These are phyloP conservation scores for Rhododendron griersonianum DNA, from an alignment of 148 eudicot species.

Conservation along the genomic window DNA sequence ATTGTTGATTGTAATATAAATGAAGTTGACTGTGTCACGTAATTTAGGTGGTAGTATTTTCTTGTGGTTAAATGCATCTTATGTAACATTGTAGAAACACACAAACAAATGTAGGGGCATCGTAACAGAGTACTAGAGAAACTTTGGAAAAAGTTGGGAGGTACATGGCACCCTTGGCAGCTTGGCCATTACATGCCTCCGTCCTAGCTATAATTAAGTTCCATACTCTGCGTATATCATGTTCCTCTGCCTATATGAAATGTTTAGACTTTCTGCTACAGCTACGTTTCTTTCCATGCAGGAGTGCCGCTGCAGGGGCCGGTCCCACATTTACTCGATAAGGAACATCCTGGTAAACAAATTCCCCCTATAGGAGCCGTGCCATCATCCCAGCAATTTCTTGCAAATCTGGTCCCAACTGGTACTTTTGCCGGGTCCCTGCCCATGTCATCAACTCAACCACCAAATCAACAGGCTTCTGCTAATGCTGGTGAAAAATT, in stretches of 20 bases:
- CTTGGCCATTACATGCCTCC: background rate
- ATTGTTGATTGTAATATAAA: background rate
- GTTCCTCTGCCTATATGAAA: background rate
- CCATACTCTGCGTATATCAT: background rate
- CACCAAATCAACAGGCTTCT: constrained; percentile 42
- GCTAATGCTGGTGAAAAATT: constrained; percentile 50
- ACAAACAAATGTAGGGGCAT: background rate
- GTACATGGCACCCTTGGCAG: background rate
- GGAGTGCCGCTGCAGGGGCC: constrained; percentile 38
- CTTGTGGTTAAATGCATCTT: background rate
- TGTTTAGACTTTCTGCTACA: background rate
- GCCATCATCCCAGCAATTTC: constrained; percentile 52
- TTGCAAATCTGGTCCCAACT: constrained; percentile 40
- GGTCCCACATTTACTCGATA: constrained; percentile 30
- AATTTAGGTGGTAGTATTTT: background rate
- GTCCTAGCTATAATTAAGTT: background rate
- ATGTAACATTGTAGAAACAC: background rate
- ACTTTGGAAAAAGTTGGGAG: background rate
- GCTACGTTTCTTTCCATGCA: constrained; percentile 16
- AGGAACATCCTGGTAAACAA: constrained; percentile 57
- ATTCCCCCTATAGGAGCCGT: constrained; percentile 35
- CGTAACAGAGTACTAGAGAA: background rate
- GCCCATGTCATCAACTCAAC: constrained; percentile 43
- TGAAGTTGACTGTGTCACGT: background rate
- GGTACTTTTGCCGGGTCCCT: constrained; percentile 43